These are phyloP conservation scores for Aspergillus sojae DNA, from an alignment of 2,329 filamentous ascomycete species.

Conservation along the genomic window DNA sequence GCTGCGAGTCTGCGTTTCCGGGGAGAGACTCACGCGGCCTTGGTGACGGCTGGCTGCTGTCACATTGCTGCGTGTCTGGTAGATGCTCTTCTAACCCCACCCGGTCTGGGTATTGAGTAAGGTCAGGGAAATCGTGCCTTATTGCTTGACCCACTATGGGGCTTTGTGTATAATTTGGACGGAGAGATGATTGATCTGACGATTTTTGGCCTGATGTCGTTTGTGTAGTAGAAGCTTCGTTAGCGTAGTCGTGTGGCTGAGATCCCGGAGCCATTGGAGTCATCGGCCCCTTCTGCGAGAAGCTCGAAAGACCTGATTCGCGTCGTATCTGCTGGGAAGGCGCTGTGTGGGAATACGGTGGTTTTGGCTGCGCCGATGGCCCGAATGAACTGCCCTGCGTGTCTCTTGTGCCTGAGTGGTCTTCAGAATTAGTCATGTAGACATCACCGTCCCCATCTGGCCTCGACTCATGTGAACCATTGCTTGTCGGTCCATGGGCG, in stretches of 20 bases:
- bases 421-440: conserved; percentile 61
- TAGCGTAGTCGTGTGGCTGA: conserved; percentile 66
- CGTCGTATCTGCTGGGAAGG: conserved; percentile 49
- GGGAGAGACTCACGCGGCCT: conserved; percentile 28
- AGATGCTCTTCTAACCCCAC: conserved; percentile 61
- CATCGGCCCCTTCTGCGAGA: conserved; percentile 55
- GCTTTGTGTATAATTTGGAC: conserved; percentile 69
- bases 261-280: conserved; percentile 62
- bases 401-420: conserved; percentile 45
- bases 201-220: conserved; percentile 82
- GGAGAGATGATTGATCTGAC: conserved; percentile 71
- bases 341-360: conserved; percentile 49
- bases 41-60: conserved; percentile 37
- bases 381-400: conserved; percentile 52
- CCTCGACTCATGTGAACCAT: conserved; percentile 50
- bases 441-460: conserved; percentile 59
- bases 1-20: conserved; percentile 31
- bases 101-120: conserved; percentile 53
- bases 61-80: conserved; percentile 64
- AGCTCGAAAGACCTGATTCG: conserved; percentile 49
- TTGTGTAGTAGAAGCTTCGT: conserved; percentile 87
- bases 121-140: conserved; percentile 56
- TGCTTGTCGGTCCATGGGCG: conserved; percentile 54
- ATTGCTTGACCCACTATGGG: conserved; percentile 45
- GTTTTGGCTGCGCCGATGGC: conserved; percentile 53